These are phyloP conservation scores for Tricholoma hemisulphureum DNA, from an alignment of 768 basidiomycete genomes.

Conservation along the genomic window DNA sequence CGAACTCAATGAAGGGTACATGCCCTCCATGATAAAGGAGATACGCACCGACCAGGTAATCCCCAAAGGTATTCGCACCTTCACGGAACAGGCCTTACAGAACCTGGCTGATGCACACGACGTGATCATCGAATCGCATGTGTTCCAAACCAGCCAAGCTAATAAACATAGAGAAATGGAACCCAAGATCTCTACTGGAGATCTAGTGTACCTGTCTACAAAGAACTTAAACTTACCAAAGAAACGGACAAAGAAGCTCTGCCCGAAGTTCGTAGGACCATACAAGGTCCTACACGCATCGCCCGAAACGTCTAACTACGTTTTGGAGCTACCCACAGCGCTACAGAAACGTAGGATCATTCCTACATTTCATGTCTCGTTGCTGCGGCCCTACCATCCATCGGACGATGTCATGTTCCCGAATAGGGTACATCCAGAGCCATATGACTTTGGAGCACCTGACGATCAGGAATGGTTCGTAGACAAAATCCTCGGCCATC, in stretches of 20 bases:
- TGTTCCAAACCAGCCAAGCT: slow-evolving; percentile 28
- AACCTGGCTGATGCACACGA: slow-evolving; percentile 35
- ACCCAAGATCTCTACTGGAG: slow-evolving; percentile 16
- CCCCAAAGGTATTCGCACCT: slow-evolving; percentile 21
- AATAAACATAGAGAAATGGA: slow-evolving; percentile 23
- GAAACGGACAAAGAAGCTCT: slow-evolving; percentile 27
- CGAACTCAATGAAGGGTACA: no score
- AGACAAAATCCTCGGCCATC: no score
- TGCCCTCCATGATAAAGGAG: no score
- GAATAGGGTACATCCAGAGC: no score
- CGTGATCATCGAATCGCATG: slow-evolving; percentile 31
- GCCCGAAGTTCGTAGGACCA: slow-evolving; percentile 39
- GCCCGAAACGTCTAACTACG: slow-evolving; percentile 21
- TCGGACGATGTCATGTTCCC: no score
- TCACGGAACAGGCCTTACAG: slow-evolving; percentile 19
- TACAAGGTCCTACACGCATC: slow-evolving; percentile 24
- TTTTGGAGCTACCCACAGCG: no score
- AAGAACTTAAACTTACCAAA: slow-evolving; percentile 34
- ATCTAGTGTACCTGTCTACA: slow-evolving; percentile 35
- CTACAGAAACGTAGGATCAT: no score
- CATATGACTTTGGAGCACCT: no score
- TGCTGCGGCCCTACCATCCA: no score
- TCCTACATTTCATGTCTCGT: no score
- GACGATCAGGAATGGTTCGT: no score
- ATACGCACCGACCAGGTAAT: not conserved